Percentiles rank a stretch among this genome's conserved stretches.
These are phyloP conservation scores for Pyrus bretschneideri DNA, from an alignment of 306 rosid species.

Conservation along the genomic window DNA sequence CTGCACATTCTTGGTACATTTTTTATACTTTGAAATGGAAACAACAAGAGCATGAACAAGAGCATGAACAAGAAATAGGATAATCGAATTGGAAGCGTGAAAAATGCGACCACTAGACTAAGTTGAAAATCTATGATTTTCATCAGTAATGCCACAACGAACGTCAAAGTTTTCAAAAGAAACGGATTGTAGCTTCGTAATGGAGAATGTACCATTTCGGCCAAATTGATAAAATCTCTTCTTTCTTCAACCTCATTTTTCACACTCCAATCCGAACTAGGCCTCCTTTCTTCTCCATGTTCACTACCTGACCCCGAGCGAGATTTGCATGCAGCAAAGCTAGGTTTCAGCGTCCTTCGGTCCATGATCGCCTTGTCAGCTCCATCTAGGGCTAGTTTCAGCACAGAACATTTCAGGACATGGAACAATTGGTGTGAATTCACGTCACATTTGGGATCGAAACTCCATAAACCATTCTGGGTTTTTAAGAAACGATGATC, in stretches of 20 bases:
- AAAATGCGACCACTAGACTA: constrained; percentile 4
- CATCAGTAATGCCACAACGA: neutral
- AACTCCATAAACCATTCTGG: neutral
- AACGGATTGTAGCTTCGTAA: neutral
- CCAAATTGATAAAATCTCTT: neutral
- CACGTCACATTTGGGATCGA: neutral
- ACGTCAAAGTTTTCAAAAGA: constrained; percentile 2
- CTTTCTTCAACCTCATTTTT: neutral
- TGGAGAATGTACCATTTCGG: neutral
- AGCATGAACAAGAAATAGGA: constrained; percentile 14
- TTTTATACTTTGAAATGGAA: constrained; percentile 16
- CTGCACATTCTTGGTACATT: constrained; percentile 4
- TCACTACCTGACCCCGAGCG: neutral
- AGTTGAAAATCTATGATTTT: constrained; percentile 9
- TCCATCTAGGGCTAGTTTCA: constrained; percentile 16
- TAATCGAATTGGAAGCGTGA: constrained; percentile 17
- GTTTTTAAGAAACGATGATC: neutral
- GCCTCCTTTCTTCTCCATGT: neutral
- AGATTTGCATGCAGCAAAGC: neutral
- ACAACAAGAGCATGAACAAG: constrained; percentile 14
- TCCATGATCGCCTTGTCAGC: constrained; percentile 19
- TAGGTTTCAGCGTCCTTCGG: neutral
- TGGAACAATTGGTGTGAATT: neutral
- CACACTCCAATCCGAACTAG: neutral
- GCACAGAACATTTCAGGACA: constrained; percentile 10